phyloP scores from a whole-genome alignment of 805 yeast genomes.

The Starmerella davenportii region DNA sequence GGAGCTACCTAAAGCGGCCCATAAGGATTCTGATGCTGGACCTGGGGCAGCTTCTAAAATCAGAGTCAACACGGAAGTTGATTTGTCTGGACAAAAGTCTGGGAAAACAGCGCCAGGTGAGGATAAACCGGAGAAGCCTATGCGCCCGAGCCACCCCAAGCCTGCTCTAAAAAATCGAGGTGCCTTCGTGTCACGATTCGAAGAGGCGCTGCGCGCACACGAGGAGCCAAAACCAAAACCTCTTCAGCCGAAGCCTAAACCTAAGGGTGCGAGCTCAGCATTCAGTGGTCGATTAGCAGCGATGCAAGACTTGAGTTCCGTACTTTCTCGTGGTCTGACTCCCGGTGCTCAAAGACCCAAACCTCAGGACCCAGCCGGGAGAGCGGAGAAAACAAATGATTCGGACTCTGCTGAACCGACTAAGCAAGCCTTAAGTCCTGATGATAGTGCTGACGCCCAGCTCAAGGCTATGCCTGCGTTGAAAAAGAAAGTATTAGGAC shows the following conservation, averaged over 20 bases:
- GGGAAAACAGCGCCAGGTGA: too few species aligned
- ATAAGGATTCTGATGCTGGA: too few species aligned
- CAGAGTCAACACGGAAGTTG: too few species aligned
- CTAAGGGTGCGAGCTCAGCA: neutral
- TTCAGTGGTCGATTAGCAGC: constrained; percentile 9
- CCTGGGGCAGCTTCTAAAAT: too few species aligned
- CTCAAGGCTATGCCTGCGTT: constrained; percentile 12
- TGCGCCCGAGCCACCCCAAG: too few species aligned
- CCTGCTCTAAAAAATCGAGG: constrained; percentile 9
- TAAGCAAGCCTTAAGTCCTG: too few species aligned
- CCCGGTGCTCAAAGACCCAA: constrained; percentile 6
- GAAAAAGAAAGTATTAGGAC: constrained; percentile 19
- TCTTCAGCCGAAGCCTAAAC: constrained; percentile 9
- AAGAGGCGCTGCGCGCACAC: constrained; percentile 10
- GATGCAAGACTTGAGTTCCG: constrained; percentile 14
- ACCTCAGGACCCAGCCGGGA: neutral
- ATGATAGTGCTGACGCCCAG: constrained; percentile 9
- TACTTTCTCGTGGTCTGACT: constrained; percentile 17
- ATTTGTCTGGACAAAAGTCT: too few species aligned
- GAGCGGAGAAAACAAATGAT: neutral
- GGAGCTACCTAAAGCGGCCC: too few species aligned
- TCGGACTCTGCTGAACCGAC: too few species aligned
- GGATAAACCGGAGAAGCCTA: too few species aligned
- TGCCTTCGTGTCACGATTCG: constrained; percentile 12
- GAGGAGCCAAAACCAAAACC: constrained; percentile 11